phyloP scores from a whole-genome alignment of 768 basidiomycete genomes.

The Multifurca ochricompacta region DNA sequence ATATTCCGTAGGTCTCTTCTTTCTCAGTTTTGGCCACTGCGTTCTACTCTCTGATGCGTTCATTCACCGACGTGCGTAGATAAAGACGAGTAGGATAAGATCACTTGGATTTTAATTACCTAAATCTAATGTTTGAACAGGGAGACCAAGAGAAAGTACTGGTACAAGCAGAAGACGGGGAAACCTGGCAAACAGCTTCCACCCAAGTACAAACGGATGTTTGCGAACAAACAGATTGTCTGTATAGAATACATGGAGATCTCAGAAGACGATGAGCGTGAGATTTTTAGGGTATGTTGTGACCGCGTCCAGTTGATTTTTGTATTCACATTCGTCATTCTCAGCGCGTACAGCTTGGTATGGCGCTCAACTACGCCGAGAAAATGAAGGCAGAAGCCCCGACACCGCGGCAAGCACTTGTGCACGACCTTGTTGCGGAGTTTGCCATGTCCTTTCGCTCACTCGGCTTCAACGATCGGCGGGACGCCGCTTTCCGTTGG shows the following conservation, averaged over 20 bases:
- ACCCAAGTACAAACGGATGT: conserved; percentile 29
- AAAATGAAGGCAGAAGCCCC: conserved; percentile 24
- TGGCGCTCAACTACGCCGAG: conserved; percentile 26
- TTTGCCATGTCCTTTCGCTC: conserved; percentile 20
- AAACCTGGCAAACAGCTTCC: conserved; percentile 28
- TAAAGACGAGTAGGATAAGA: conserved; percentile 32
- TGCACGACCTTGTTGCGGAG: conserved; percentile 19
- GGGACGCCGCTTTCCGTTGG: conserved; percentile 52
- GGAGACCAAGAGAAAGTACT: conserved; percentile 27
- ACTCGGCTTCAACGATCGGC: conserved; percentile 44
- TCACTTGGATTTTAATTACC: too few relatives aligned
- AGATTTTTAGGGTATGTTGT: conserved; percentile 28
- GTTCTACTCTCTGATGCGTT: background rate
- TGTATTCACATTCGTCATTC: background rate
- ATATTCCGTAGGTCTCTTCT: conserved; percentile 11
- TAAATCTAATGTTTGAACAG: background rate
- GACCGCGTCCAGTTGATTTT: background rate
- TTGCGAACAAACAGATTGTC: conserved; percentile 39
- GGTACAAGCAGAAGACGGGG: conserved; percentile 27
- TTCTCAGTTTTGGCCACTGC: background rate
- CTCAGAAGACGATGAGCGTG: conserved; percentile 25
- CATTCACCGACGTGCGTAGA: conserved; percentile 24
- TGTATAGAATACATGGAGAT: conserved; percentile 41
- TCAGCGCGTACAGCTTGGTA: conserved; percentile 26
- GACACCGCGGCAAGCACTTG: conserved; percentile 22